These are phyloP conservation scores for Coffea canephora DNA, from an alignment of 257 asterid species.

Conservation along the genomic window DNA sequence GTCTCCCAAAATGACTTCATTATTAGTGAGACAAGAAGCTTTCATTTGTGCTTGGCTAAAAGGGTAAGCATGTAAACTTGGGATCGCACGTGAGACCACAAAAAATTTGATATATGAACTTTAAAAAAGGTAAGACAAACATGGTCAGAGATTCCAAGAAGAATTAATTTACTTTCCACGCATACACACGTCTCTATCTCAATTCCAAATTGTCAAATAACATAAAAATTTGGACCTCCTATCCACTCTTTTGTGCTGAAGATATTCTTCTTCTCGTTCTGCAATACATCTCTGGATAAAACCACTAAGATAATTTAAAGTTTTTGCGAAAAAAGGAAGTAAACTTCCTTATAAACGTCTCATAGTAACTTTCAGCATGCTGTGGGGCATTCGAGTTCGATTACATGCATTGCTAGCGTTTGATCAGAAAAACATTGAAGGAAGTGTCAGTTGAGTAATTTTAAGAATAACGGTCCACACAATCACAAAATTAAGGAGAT, in stretches of 20 bases:
- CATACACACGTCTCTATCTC: not conserved
- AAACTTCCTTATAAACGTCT: not conserved
- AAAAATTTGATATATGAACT: not conserved
- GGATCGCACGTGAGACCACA: not conserved
- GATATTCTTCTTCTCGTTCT: not conserved
- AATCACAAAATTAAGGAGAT: not conserved
- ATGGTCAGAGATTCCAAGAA: not conserved
- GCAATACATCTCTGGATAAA: not conserved
- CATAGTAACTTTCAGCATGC: not conserved
- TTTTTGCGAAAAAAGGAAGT: too few species aligned
- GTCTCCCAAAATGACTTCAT: not conserved
- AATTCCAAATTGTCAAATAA: too few species aligned
- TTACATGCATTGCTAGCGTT: not conserved
- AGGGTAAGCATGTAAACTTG: not conserved
- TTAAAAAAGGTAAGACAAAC: not conserved
- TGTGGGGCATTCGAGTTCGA: not conserved
- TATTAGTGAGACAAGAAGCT: not conserved
- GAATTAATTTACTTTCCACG: not conserved
- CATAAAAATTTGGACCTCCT: not conserved
- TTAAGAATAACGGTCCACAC: not conserved
- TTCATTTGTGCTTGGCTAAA: too few species aligned
- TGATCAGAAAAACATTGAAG: not conserved
- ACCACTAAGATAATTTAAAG: not conserved
- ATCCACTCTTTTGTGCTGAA: not conserved
- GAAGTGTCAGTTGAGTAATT: not conserved